A percentile compares a stretch with the other conserved stretches of the same genome.
Evolutionary conservation across 768 basidiomycete species (phyloP).

Genomic region (Amanita subjunquillea): DNA sequence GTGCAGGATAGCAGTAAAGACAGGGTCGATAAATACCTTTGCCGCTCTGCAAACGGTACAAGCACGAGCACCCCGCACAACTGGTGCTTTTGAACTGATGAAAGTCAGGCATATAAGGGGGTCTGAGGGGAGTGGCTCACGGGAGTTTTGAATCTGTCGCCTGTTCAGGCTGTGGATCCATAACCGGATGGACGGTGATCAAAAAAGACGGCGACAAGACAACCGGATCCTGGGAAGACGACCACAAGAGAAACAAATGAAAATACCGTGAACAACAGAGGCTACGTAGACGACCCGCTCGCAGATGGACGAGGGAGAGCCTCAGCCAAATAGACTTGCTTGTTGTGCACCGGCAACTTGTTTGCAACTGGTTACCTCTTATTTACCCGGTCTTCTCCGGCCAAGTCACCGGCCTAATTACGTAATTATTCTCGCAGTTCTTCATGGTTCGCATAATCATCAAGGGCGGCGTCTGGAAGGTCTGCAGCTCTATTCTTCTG

Average conservation of each 20-base stretch:
- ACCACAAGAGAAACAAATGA: conserved; percentile 6
- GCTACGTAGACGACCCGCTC: conserved; percentile 5
- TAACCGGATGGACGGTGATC: conserved; percentile 30
- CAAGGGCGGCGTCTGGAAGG: conserved; percentile 91
- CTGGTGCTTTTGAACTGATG: conserved; percentile 32
- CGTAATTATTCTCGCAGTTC: conserved; percentile 6
- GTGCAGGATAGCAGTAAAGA: conserved; percentile 7
- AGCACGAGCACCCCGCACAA: conserved; percentile 49
- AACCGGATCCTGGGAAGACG: neutral
- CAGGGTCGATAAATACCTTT: conserved; percentile 38
- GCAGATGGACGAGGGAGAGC: conserved; percentile 8
- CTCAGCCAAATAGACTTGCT: conserved; percentile 8
- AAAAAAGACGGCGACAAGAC: conserved; percentile 18
- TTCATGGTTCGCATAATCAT: conserved; percentile 84
- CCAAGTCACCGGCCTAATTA: conserved; percentile 3
- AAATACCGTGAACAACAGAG: conserved; percentile 3
- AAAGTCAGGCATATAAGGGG: conserved; percentile 4
- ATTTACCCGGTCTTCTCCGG: conserved; percentile 12
- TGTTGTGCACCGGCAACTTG: conserved; percentile 20
- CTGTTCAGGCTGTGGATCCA: conserved; percentile 28
- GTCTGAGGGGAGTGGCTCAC: conserved; percentile 15
- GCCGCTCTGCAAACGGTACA: conserved; percentile 82
- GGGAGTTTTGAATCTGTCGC: conserved; percentile 22
- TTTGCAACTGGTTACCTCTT: conserved; percentile 21
- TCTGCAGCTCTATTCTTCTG: conserved; percentile 16